These are phyloP conservation scores for Erythrophleum fordii DNA, from an alignment of 306 rosid genomes.

Conservation along the genomic window DNA sequence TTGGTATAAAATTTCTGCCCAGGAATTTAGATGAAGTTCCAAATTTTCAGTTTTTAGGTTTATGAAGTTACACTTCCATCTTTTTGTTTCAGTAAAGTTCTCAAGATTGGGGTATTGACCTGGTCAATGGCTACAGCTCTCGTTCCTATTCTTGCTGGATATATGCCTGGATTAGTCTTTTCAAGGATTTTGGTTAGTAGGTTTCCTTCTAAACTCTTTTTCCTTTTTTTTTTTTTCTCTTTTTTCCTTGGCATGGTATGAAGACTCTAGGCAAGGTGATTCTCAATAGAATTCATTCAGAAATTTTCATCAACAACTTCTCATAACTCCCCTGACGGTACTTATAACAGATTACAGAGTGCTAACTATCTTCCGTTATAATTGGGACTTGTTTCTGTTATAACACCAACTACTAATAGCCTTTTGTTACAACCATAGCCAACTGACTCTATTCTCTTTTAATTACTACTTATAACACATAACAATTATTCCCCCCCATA, in stretches of 20 bases:
- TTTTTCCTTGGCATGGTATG: background rate
- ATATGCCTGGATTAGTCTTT: conserved; percentile 77
- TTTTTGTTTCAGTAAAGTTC: conserved; percentile 74
- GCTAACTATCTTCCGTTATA: too few species aligned
- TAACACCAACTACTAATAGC: too few species aligned
- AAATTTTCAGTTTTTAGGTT: conserved; percentile 16
- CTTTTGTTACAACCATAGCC: too few species aligned
- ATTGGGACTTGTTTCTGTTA: too few species aligned
- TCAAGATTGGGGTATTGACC: conserved; percentile 75
- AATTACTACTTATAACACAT: too few species aligned
- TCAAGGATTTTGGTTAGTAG: conserved; percentile 82
- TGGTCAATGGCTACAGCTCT: conserved; percentile 92
- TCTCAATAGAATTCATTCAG: too few species aligned
- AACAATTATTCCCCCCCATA: too few species aligned
- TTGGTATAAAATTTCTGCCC: conserved; percentile 18
- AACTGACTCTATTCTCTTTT: too few species aligned
- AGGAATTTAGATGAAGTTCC: background rate
- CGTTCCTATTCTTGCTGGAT: conserved; percentile 91
- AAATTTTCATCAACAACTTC: too few species aligned
- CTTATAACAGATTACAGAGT: too few species aligned
- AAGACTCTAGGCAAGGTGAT: too few species aligned
- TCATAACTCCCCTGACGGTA: too few species aligned
- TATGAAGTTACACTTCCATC: conserved; percentile 28
- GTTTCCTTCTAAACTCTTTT: conserved; percentile 12
- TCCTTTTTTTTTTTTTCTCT: background rate